Conservation (phyloP, 139 green algal species). For the Haematococcus sp. region DNA sequence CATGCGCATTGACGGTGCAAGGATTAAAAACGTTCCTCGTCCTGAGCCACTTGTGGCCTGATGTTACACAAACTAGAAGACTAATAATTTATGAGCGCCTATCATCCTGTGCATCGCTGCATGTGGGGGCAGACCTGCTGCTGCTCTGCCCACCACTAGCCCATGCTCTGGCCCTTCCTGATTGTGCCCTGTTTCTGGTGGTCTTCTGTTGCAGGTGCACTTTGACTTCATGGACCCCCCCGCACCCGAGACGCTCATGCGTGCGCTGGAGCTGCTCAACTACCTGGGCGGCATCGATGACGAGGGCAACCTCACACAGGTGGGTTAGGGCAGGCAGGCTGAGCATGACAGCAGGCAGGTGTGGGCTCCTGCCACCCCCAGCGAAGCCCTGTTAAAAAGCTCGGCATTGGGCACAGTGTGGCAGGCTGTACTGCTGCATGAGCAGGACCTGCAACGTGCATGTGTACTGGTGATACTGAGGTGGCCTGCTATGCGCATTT, state of each 20-base stretch:
- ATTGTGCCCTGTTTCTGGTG: no score
- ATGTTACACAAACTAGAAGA: slow-evolving; percentile 19
- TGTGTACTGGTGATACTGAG: neutral
- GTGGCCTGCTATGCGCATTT: neutral
- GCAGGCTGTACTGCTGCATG: no score
- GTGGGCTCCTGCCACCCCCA: neutral
- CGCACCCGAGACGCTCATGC: slow-evolving; percentile 98
- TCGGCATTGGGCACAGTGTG: no score
- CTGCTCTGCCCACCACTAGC: no score
- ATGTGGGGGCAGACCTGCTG: no score
- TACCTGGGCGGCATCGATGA: slow-evolving; percentile 99
- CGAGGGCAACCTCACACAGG: slow-evolving; percentile 91
- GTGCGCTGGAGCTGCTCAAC: slow-evolving; percentile 98
- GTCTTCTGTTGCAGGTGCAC: slow-evolving; percentile 73
- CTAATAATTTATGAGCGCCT: slow-evolving; percentile 25
- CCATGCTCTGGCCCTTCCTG: neutral
- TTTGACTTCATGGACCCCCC: slow-evolving; percentile 99
- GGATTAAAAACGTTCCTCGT: slow-evolving; percentile 75
- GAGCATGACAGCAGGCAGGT: neutral
- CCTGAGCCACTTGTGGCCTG: slow-evolving; percentile 34
- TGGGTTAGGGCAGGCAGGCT: slow-evolving; percentile 20
- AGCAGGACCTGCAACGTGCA: no score
- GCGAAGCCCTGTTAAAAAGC: no score
- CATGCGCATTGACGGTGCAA: neutral
- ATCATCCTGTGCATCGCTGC: neutral